These are phyloP conservation scores for Sindora glabra DNA, from an alignment of 306 rosid species.

Conservation along the genomic window DNA sequence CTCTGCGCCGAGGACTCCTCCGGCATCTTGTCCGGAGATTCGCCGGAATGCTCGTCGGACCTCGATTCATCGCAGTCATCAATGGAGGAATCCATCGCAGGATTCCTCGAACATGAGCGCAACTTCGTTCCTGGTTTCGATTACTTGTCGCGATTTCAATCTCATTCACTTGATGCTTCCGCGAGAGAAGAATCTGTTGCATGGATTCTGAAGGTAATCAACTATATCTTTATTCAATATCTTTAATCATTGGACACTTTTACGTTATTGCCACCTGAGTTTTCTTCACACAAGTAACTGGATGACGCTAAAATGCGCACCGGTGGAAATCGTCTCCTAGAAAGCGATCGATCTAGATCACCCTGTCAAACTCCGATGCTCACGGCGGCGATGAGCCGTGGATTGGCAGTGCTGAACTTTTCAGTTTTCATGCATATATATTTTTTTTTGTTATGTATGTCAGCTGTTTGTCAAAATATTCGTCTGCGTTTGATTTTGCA, in stretches of 20 bases:
- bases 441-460: background rate
- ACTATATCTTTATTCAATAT: background rate
- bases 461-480: too few species aligned
- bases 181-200: conserved; percentile 79
- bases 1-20: conserved; percentile 74
- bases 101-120: conserved; percentile 69
- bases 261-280: conserved; percentile 31
- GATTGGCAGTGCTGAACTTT: background rate
- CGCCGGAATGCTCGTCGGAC: conserved; percentile 57
- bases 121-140: conserved; percentile 77
- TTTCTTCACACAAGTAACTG: background rate
- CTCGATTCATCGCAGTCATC: conserved; percentile 29
- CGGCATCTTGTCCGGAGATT: conserved; percentile 50
- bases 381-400: background rate
- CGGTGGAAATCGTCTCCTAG: background rate
- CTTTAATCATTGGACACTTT: conserved; percentile 7
- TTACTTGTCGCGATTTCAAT: conserved; percentile 50
- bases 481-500: conserved; percentile 25
- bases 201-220: conserved; percentile 92
- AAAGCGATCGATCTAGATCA: conserved; percentile 19
- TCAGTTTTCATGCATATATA: background rate
- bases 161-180: conserved; percentile 55
- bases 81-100: conserved; percentile 65
- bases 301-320: conserved; percentile 8
- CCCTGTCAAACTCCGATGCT: background rate